Evolutionary conservation across 768 basidiomycete genomes (phyloP).

Genomic region (Nevesoporus exiguus): DNA sequence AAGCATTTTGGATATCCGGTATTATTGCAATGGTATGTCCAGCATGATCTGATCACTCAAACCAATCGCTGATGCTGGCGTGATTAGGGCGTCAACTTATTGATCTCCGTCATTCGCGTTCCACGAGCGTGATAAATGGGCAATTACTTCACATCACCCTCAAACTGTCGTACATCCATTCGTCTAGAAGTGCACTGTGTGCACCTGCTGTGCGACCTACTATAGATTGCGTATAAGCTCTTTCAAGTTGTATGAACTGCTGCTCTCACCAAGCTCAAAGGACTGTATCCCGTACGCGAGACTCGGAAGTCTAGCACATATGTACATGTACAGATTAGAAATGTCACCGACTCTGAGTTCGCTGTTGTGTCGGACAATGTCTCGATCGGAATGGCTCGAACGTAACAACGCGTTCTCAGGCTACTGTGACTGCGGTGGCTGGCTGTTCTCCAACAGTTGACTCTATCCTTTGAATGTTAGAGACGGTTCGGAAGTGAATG

Average conservation of each 20-base stretch:
- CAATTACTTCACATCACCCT: neutral
- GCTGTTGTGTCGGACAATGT: no score
- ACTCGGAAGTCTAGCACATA: neutral
- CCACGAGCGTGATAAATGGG: conserved; percentile 2
- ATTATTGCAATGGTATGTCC: neutral
- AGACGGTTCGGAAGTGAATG: no score
- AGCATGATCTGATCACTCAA: neutral
- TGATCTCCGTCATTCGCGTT: conserved; percentile 1
- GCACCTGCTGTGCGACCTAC: neutral
- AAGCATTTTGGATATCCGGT: neutral
- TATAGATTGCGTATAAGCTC: neutral
- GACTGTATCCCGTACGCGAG: neutral
- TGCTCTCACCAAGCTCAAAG: neutral
- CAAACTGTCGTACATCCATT: neutral
- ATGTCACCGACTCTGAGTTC: neutral
- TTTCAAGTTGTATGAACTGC: neutral
- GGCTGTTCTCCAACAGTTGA: no score
- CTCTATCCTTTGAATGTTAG: no score
- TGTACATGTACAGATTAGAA: neutral
- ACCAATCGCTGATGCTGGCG: neutral
- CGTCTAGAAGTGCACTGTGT: neutral
- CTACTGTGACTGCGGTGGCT: no score
- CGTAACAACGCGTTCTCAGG: no score
- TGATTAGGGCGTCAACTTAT: conserved; percentile 2
- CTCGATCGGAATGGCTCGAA: no score